Conservation (phyloP, 1,284 basidiomycete genomes). For the Phylloboletellus chloephorus region DNA sequence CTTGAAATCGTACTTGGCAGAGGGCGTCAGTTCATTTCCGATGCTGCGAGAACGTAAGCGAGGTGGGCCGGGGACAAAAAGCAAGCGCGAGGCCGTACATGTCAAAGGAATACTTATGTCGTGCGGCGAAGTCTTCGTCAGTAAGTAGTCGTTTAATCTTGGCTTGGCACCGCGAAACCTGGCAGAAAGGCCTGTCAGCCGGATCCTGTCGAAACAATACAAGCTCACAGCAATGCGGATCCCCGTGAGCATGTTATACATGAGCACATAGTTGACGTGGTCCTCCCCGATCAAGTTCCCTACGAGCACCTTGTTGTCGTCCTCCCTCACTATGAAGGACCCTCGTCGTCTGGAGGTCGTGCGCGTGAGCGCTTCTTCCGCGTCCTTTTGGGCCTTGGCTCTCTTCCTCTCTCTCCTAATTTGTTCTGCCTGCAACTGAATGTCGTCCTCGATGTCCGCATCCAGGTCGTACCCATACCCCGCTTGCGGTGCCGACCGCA, state of each 20-base stretch:
- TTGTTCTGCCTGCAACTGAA: conserved; percentile 77
- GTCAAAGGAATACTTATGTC: conserved; percentile 97
- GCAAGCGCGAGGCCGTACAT: conserved; percentile 66
- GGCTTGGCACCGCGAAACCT: conserved; percentile 94
- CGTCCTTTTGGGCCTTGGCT: conserved; percentile 54
- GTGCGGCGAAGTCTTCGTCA: conserved; percentile 82
- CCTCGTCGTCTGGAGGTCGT: conserved; percentile 21
- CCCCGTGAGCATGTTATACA: conserved; percentile 99
- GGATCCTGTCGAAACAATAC: background rate
- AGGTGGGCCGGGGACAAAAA: conserved; percentile 2
- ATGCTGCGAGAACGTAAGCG: conserved; percentile 46
- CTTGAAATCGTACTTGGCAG: conserved; percentile 96
- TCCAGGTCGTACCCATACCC: conserved; percentile 30
- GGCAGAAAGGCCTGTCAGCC: conserved; percentile 21
- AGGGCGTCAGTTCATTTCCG: conserved; percentile 95
- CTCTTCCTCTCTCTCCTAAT: conserved; percentile 77
- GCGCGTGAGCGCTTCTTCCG: conserved; percentile 40
- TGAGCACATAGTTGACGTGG: conserved; percentile 97
- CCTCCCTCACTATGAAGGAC: conserved; percentile 25
- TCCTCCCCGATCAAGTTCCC: conserved; percentile 96
- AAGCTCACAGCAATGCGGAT: conserved; percentile 84
- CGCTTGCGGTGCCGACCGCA: conserved; percentile 19
- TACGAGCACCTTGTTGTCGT: conserved; percentile 65
- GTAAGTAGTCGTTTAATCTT: conserved; percentile 85
- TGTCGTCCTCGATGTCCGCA: conserved; percentile 50